These are phyloP conservation scores for Colletotrichum simmondsii DNA, from an alignment of 2,329 filamentous ascomycete species.

Conservation along the genomic window DNA sequence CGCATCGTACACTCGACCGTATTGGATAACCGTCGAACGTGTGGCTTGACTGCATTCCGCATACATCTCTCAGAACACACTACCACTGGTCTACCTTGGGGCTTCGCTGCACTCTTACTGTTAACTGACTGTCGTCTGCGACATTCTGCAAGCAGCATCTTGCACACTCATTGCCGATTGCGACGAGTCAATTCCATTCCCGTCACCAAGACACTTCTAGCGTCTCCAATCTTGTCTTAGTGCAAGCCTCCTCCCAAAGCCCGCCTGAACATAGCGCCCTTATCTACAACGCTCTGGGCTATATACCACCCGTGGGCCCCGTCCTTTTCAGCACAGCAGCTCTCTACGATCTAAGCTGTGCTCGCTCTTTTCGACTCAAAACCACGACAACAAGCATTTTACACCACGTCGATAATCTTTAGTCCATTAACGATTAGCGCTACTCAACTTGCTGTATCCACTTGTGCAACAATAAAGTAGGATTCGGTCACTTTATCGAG, in stretches of 20 bases:
- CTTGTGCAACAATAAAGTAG: neutral
- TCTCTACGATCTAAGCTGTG: neutral
- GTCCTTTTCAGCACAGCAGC: constrained; percentile 1
- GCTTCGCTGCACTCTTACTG: constrained; percentile 15
- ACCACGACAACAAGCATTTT: neutral
- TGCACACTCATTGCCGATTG: constrained; percentile 26
- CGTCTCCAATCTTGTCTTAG: constrained; percentile 23
- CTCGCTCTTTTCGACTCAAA: neutral
- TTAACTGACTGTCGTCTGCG: constrained; percentile 5
- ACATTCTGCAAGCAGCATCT: constrained; percentile 33
- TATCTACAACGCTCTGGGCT: constrained; percentile 27
- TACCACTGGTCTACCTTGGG: constrained; percentile 13
- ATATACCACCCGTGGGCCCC: constrained; percentile 30
- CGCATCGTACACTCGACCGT: neutral
- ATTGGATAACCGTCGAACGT: constrained; percentile 9
- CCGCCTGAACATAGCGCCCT: neutral
- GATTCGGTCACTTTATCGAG: neutral
- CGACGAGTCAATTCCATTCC: constrained; percentile 36
- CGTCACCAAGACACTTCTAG: constrained; percentile 35
- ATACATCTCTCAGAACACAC: constrained; percentile 28
- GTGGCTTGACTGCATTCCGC: constrained; percentile 33
- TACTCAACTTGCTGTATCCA: neutral
- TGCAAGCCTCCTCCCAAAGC: constrained; percentile 26
- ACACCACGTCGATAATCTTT: neutral
- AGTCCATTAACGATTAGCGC: neutral